Evolutionary conservation across 768 basidiomycete genomes (phyloP).

Genomic region (Podaxis sp.): DNA sequence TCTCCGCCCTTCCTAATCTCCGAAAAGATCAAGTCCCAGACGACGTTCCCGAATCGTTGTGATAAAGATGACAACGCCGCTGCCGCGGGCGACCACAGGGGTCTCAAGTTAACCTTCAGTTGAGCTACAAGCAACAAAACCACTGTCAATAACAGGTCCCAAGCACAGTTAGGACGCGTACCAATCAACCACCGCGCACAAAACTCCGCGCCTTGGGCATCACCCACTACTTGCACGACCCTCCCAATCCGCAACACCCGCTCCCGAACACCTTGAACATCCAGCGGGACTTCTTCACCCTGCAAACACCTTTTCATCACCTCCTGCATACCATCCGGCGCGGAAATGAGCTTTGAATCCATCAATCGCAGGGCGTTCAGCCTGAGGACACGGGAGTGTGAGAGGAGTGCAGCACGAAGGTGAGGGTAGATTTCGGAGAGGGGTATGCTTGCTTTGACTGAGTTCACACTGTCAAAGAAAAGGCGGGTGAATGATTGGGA

Average conservation of each 20-base stretch:
- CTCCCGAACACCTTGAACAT: conserved; percentile 80
- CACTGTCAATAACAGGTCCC: neutral
- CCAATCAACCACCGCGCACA: conserved; percentile 72
- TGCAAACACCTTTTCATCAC: conserved; percentile 65
- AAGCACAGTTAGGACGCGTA: conserved; percentile 24
- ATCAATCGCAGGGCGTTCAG: conserved; percentile 62
- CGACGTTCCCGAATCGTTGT: conserved; percentile 56
- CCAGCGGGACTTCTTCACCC: conserved; percentile 77
- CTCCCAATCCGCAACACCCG: conserved; percentile 74
- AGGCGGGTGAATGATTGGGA: neutral
- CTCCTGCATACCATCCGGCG: conserved; percentile 40
- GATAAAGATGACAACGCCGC: conserved; percentile 54
- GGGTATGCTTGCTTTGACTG: conserved; percentile 16
- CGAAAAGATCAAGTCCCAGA: conserved; percentile 68
- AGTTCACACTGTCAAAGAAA: neutral
- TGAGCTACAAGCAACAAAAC: conserved; percentile 50
- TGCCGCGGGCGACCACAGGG: conserved; percentile 82
- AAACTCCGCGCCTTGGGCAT: conserved; percentile 55
- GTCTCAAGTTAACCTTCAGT: conserved; percentile 89
- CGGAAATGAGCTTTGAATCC: conserved; percentile 43
- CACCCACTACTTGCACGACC: conserved; percentile 59
- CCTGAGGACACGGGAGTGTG: conserved; percentile 67
- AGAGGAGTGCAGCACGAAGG: conserved; percentile 56
- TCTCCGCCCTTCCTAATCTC: conserved; percentile 37
- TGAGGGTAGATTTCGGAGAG: conserved; percentile 48